Base-by-base conservation (phyloP, 2,329 filamentous ascomycete genomes). In the Talaromyces sp. region DNA sequence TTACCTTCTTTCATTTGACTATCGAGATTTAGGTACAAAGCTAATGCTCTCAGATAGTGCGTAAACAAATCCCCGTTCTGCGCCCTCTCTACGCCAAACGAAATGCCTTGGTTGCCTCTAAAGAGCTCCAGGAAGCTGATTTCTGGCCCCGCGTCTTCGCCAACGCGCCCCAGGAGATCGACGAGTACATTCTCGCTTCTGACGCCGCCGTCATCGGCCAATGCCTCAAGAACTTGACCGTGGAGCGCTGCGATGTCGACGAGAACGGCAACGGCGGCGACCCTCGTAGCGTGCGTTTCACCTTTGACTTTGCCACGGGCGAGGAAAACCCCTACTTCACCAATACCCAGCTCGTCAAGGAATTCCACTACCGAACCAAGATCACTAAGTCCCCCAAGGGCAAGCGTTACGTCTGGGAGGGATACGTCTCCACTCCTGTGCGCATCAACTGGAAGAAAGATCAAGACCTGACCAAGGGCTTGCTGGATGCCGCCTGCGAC, bases 121-220 rank as follows among this genome's bases (percentile, higher is more conserved):
- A 97, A 74, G 70, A 74, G 15, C 71, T 80, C 17, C 68, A 76
- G 66, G 67, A 71, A 11, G 86, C 88, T 71, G 88, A 91, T 81
- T 99, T 98, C 87, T 98, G 95, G 95, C 85, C 91, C n/a, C 86
- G 96, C 66, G 93, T 97, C 65, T 85, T 98, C 76, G 91, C 96
- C 82, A 90, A 93, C 80, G 89, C 91, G 2, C 93, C 93, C 1
- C 84, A 86, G 56, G 92, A 97, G 68, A 86, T 99, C 71, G 93
- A 97, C 80, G 89, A 92, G 79, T 93, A 89, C 83, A 90, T 98
- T 75, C 89, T 92, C 75, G 90, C 92, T 50, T 85, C 86, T 58
- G 94, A 98, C 81, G 85, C 85, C 9, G 71, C 70, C 3, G 81
- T 95, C 67, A 86, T 98, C 66, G 85, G 89, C 68, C 84, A 86